Evolutionary conservation across 2,329 filamentous ascomycete species (phyloP).

Genomic region (Calonectria honghensis): DNA sequence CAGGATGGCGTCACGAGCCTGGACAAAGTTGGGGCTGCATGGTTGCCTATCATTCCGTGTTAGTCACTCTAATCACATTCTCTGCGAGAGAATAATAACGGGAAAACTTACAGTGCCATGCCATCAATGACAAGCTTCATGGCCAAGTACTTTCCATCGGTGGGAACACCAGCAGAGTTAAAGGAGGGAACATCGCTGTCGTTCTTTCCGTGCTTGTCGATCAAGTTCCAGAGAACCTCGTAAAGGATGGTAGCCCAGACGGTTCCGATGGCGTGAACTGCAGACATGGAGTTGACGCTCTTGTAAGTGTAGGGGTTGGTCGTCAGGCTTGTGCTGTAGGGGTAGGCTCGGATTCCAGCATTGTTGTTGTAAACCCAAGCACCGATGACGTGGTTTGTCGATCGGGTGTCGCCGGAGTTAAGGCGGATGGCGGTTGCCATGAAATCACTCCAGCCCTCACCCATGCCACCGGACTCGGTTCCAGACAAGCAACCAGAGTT

Average conservation of each 20-base stretch:
- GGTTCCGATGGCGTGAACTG: slow-evolving; percentile 70
- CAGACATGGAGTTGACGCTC: slow-evolving; percentile 59
- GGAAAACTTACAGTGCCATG: slow-evolving; percentile 64
- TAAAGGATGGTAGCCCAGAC: slow-evolving; percentile 65
- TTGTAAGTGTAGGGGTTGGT: slow-evolving; percentile 72
- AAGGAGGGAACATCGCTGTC: slow-evolving; percentile 64
- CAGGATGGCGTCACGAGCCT: slow-evolving; percentile 72
- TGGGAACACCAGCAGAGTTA: slow-evolving; percentile 65
- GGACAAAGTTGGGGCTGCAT: slow-evolving; percentile 72
- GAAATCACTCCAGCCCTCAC: slow-evolving; percentile 76
- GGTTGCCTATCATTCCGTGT: slow-evolving; percentile 63
- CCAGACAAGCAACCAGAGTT: slow-evolving; percentile 69
- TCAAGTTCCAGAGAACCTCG: slow-evolving; percentile 75
- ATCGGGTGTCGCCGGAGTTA: slow-evolving; percentile 66
- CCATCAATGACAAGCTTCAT: slow-evolving; percentile 73
- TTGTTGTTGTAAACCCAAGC: slow-evolving; percentile 68
- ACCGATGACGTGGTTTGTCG: slow-evolving; percentile 68
- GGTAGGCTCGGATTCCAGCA: slow-evolving; percentile 68
- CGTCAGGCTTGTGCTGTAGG: slow-evolving; percentile 70
- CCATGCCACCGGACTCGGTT: slow-evolving; percentile 73
- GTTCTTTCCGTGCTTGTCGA: slow-evolving; percentile 73
- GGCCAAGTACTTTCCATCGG: slow-evolving; percentile 70
- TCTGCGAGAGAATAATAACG: fast-evolving
- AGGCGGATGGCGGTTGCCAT: slow-evolving; percentile 71
- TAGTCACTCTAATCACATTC: slow-evolving; percentile 7